A percentile compares a stretch with the other conserved stretches of the same genome.
These are phyloP conservation scores for Neoboletus brunneissimus DNA, from an alignment of 768 basidiomycete species.

Conservation along the genomic window DNA sequence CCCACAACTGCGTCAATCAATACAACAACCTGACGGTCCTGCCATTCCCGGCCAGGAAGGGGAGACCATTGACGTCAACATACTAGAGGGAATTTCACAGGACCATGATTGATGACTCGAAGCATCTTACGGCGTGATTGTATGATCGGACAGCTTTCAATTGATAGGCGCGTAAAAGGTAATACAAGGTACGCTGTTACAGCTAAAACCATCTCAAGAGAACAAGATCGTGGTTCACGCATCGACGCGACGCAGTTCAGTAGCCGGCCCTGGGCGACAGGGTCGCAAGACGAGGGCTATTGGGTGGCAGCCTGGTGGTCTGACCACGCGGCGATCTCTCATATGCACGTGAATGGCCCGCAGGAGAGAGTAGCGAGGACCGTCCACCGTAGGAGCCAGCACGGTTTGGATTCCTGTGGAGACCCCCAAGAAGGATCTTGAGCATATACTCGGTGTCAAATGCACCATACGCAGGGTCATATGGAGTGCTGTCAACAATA, in stretches of 20 bases:
- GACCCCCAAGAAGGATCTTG: constrained; percentile 32
- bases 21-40: no score
- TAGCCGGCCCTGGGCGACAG: constrained; percentile 12
- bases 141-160: background rate
- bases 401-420: constrained; percentile 19
- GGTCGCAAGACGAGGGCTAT: constrained; percentile 13
- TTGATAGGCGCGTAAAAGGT: background rate
- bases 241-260: background rate
- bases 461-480: constrained; percentile 24
- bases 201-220: background rate
- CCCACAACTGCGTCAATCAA: no score
- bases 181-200: background rate
- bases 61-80: background rate
- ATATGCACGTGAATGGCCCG: background rate
- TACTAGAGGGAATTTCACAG: background rate
- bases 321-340: constrained; percentile 13
- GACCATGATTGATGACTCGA: background rate
- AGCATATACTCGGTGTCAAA: constrained; percentile 37
- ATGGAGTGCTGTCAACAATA: constrained; percentile 47
- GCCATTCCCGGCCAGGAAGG: no score
- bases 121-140: background rate
- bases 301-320: constrained; percentile 4
- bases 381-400: background rate
- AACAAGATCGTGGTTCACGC: background rate
- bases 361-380: constrained; percentile 11